Conservation (phyloP, 345 rosid species). For the Eutrema heterophyllum region DNA sequence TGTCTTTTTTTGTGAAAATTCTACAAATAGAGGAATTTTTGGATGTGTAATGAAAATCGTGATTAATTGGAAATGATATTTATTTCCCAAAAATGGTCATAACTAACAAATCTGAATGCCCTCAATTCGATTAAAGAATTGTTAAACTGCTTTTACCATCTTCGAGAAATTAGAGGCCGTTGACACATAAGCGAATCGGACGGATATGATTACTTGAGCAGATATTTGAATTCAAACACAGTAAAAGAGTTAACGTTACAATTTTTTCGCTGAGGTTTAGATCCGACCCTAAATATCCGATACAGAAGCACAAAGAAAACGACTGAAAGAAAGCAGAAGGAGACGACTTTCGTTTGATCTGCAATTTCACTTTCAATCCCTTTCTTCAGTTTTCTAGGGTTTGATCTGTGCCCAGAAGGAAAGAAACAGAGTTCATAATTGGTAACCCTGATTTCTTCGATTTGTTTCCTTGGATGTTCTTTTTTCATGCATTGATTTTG, state of each 20-base stretch:
- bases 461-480: background rate
- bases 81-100: background rate
- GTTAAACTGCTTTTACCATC: background rate
- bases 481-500: background rate
- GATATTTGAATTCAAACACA: conserved; percentile 28
- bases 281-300: conserved; percentile 20
- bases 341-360: background rate
- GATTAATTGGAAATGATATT: background rate
- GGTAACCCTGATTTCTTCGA: background rate
- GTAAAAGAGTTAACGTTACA: conserved; percentile 29
- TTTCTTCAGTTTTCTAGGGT: background rate
- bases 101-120: background rate
- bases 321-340: background rate
- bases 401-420: background rate
- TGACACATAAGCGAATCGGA: conserved; percentile 15
- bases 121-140: background rate
- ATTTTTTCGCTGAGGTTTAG: background rate
- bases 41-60: background rate
- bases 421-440: background rate
- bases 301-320: background rate
- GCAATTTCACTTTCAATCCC: background rate
- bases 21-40: background rate
- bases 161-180: conserved; percentile 18
- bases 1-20: background rate
- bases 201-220: background rate